Conservation (phyloP, 202 grass and related monocot genomes). For the Elaeis oleifera region DNA sequence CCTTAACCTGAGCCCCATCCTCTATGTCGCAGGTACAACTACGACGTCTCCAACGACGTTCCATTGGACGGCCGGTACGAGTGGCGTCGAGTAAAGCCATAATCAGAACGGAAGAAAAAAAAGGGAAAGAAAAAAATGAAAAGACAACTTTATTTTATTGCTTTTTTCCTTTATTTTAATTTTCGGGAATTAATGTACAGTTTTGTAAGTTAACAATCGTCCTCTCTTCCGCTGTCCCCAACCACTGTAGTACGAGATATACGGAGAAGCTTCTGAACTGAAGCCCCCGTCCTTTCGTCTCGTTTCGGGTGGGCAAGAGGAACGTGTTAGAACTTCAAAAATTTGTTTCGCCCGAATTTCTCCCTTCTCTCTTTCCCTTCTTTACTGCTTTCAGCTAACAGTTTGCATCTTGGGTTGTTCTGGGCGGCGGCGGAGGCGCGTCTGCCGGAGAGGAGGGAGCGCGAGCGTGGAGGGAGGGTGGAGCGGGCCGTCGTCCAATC, state of each 20-base stretch:
- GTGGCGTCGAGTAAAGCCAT: constrained; percentile 51
- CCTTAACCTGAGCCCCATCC: not conserved
- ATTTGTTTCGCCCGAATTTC: no score
- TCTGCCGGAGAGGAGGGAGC: no score
- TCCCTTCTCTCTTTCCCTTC: not conserved
- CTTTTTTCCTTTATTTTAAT: not conserved
- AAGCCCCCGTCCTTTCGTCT: no score
- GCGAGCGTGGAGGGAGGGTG: no score
- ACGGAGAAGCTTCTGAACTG: no score
- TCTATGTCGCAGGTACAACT: constrained; percentile 73
- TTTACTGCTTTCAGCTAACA: not conserved
- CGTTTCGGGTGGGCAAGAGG: no score
- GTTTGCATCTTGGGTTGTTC: no score
- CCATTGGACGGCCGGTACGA: constrained; percentile 72
- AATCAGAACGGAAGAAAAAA: constrained; percentile 28
- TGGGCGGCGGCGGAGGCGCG: no score
- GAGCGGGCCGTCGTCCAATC: no score
- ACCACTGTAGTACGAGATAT: no score
- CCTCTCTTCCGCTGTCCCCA: not conserved
- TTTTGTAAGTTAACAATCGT: constrained; percentile 4
- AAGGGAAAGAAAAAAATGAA: constrained; percentile 4
- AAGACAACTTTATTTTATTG: constrained; percentile 37
- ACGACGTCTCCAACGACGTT: constrained; percentile 62
- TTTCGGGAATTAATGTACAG: constrained; percentile 8
- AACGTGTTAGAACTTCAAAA: no score